These are phyloP conservation scores for Phaeoacremonium minimum DNA, from an alignment of 2,329 filamentous ascomycete genomes.

Conservation along the genomic window DNA sequence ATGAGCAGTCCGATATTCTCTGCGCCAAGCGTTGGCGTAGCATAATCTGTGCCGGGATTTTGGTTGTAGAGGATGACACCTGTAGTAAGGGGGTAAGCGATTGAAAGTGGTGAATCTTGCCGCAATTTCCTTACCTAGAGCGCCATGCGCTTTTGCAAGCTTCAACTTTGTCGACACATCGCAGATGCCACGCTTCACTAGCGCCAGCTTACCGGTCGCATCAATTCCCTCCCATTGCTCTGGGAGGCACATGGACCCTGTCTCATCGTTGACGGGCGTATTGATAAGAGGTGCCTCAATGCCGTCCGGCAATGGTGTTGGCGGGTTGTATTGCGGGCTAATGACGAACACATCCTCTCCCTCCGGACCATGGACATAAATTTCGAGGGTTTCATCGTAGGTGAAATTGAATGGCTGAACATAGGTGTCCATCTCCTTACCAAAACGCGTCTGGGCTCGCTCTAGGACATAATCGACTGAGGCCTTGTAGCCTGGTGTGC, in stretches of 20 bases:
- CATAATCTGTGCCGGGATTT: slow-evolving; percentile 27
- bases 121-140: too few species aligned
- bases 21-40: slow-evolving; percentile 45
- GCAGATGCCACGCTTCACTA: slow-evolving; percentile 39
- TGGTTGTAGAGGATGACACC: slow-evolving; percentile 61
- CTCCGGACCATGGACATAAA: slow-evolving; percentile 38
- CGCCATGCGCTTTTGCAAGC: slow-evolving; percentile 35
- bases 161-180: slow-evolving; percentile 37
- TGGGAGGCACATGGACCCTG: slow-evolving; percentile 33
- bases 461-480: slow-evolving; percentile 53
- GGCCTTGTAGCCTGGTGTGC: slow-evolving; percentile 53
- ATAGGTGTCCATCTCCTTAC: slow-evolving; percentile 35
- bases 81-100: too few species aligned
- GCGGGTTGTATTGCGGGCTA: slow-evolving; percentile 40
- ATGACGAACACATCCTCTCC: slow-evolving; percentile 37
- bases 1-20: slow-evolving; percentile 16
- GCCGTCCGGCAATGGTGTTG: slow-evolving; percentile 30
- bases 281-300: slow-evolving; percentile 27
- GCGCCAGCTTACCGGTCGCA: slow-evolving; percentile 36
- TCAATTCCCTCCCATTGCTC: slow-evolving; percentile 40
- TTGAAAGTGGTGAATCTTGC: too few species aligned
- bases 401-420: slow-evolving; percentile 42
- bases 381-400: slow-evolving; percentile 35
- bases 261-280: slow-evolving; percentile 26
- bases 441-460: slow-evolving; percentile 31